Evolutionary conservation across 805 yeast species (phyloP).

Genomic region (Candida glaebosa): DNA sequence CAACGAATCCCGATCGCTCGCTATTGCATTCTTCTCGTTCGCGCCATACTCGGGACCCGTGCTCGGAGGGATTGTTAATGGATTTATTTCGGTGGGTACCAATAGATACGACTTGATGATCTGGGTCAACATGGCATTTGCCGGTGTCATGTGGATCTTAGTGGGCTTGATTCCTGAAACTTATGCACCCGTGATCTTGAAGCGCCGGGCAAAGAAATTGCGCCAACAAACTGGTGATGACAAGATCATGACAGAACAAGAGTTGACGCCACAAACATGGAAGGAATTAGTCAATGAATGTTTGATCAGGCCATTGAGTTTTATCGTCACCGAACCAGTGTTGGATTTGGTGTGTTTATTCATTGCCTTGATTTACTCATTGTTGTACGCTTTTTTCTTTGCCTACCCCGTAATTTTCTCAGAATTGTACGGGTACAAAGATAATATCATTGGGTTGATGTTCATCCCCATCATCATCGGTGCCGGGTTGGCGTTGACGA

Average conservation of each 20-base stretch:
- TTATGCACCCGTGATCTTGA: conserved; percentile 76
- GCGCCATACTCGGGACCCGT: conserved; percentile 95
- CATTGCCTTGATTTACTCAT: conserved; percentile 86
- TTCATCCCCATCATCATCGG: conserved; percentile 88
- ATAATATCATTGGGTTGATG: conserved; percentile 81
- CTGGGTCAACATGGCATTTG: conserved; percentile 92
- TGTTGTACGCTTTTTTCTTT: conserved; percentile 89
- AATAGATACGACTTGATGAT: conserved; percentile 65
- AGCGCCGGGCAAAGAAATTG: conserved; percentile 58
- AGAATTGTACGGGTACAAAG: conserved; percentile 72
- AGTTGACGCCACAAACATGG: conserved; percentile 70
- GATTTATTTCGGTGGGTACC: conserved; percentile 76
- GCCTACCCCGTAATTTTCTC: conserved; percentile 90
- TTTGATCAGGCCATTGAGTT: conserved; percentile 75
- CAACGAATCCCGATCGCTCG: conserved; percentile 76
- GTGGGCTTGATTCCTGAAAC: conserved; percentile 80
- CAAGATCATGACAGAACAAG: conserved; percentile 90
- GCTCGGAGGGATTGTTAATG: conserved; percentile 82
- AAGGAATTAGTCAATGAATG: conserved; percentile 69
- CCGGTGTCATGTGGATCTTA: conserved; percentile 76
- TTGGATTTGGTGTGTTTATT: conserved; percentile 79
- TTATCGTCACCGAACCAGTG: conserved; percentile 79
- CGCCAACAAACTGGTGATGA: conserved; percentile 79
- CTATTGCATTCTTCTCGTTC: conserved; percentile 87
- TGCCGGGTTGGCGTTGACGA: conserved; percentile 64